Evolutionary conservation across 202 grass and related monocot species (phyloP), one percentile per base, ranked within the genome.

Genomic region (Bolboschoenoplectus hybrid): DNA sequence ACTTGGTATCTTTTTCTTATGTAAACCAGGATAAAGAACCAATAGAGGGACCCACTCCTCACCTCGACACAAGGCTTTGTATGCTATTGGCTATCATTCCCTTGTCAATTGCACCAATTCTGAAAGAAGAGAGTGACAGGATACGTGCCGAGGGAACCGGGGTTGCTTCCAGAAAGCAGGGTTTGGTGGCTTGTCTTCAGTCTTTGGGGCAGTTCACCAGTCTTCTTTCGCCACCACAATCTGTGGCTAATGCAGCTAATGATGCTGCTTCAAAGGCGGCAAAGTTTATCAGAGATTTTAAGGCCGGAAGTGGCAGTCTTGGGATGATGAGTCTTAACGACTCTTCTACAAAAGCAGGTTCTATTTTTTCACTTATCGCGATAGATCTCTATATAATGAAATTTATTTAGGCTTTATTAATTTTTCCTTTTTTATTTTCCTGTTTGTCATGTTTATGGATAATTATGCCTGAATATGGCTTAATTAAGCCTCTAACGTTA

Each of bases 81-180:
- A 85, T 99, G 86, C 81, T 99, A 26, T 87, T 99, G 72, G 89
- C 97, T 76, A 88, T 97, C 82, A 89, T 97, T 86, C 97, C 97
- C 60, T 86, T 96, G 87, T 86, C 90, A 58, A 87, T 99, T 85
- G 80, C 71, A 77, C 84, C 84, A 49, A 88, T 99, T 89, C 62
- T 99, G 65, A 92, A 97, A 89, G 97, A 96, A 86, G 97, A 99
- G 84, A 78, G 57, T 68, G 89, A 99, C 63, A 61, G 26, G 43
- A 45, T 81, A 81, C 84, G 57, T 86, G 39, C 72, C 74, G 85
- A 89, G 61, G 90, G 86, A 91, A 93, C 70, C 47, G 91, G 88
- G 63, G 77, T 69, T 86, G 83, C 88, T 87, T 87, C 90, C 67
- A 92, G 82, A 87, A 90, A 79, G 84, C 88, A 91, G 88, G 97